A percentile compares a stretch with the other conserved stretches of the same genome.
Conservation (phyloP, 768 basidiomycete genomes). For the Boletellus emodensis region DNA sequence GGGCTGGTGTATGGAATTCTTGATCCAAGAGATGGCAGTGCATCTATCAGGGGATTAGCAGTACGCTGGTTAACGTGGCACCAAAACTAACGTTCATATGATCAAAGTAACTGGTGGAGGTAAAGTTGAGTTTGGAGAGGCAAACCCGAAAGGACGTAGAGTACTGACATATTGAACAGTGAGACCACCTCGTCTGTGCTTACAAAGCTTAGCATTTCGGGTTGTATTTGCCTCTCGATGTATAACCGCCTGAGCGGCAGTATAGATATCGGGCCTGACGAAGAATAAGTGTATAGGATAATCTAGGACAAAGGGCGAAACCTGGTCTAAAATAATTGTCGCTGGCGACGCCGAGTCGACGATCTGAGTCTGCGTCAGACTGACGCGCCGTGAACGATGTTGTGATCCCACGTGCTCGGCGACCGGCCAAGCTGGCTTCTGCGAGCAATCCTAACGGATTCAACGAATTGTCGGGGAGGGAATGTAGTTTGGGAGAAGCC, state of each 20-base stretch:
- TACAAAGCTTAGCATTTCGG: conserved; percentile 90
- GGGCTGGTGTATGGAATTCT: conserved; percentile 88
- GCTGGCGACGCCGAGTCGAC: conserved; percentile 74
- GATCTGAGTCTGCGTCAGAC: conserved; percentile 36
- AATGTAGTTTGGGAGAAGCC: conserved; percentile 83
- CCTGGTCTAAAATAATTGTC: conserved; percentile 92
- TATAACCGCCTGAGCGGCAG: conserved; percentile 76
- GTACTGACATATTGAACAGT: conserved; percentile 81
- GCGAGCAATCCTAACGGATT: conserved; percentile 92
- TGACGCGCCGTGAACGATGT: conserved; percentile 39
- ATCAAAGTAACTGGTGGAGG: conserved; percentile 59
- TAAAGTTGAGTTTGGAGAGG: conserved; percentile 3
- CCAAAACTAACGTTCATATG: conserved; percentile 59
- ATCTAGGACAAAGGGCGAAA: conserved; percentile 28
- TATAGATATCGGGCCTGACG: conserved; percentile 80
- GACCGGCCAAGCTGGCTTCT: conserved; percentile 79
- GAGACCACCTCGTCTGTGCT: conserved; percentile 85
- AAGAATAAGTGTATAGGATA: conserved; percentile 4
- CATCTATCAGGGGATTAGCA: conserved; percentile 42
- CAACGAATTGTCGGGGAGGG: conserved; percentile 84
- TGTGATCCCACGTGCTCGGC: conserved; percentile 51
- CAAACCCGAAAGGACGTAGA: not conserved
- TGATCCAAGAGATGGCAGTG: conserved; percentile 80
- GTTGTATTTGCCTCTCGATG: conserved; percentile 87
- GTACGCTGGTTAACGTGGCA: not conserved